Evolutionary conservation across 2,329 filamentous ascomycete genomes (phyloP).

Genomic region (Nemania sp.): DNA sequence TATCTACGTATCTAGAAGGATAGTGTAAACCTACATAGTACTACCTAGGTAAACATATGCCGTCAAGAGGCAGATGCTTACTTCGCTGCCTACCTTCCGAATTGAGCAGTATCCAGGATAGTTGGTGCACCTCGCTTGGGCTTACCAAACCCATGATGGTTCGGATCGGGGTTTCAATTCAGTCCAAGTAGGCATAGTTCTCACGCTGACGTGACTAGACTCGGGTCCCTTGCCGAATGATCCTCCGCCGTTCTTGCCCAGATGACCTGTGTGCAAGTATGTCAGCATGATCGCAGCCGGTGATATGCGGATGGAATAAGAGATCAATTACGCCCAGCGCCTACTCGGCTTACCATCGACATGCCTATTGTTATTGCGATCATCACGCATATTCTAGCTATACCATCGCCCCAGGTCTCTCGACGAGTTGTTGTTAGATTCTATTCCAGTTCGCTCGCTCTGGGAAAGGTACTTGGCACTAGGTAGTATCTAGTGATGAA

Average conservation of each 20-base stretch:
- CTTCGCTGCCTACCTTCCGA: conserved; percentile 31
- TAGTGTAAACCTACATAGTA: no score
- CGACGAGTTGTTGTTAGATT: background rate
- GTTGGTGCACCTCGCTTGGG: conserved; percentile 25
- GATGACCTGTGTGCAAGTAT: conserved; percentile 19
- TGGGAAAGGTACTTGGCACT: background rate
- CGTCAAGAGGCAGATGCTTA: conserved; percentile 6
- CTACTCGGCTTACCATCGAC: background rate
- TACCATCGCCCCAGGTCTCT: background rate
- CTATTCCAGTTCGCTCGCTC: background rate
- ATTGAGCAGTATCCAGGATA: conserved; percentile 23
- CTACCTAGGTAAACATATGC: conserved; percentile 6
- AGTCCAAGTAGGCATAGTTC: conserved; percentile 28
- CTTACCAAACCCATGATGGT: conserved; percentile 16
- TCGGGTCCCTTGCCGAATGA: conserved; percentile 31
- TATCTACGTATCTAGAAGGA: no score
- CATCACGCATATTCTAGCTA: background rate
- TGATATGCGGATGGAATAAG: conserved; percentile 21
- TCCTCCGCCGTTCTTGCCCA: conserved; percentile 27
- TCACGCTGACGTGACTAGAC: conserved; percentile 31
- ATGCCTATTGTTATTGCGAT: background rate
- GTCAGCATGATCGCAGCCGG: conserved; percentile 29
- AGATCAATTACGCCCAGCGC: conserved; percentile 5
- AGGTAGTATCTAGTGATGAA: conserved; percentile 1
- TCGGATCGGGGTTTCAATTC: conserved; percentile 15